Evolutionary conservation across 441 rosid genomes (phyloP).

Genomic region (Manihot esculenta): DNA sequence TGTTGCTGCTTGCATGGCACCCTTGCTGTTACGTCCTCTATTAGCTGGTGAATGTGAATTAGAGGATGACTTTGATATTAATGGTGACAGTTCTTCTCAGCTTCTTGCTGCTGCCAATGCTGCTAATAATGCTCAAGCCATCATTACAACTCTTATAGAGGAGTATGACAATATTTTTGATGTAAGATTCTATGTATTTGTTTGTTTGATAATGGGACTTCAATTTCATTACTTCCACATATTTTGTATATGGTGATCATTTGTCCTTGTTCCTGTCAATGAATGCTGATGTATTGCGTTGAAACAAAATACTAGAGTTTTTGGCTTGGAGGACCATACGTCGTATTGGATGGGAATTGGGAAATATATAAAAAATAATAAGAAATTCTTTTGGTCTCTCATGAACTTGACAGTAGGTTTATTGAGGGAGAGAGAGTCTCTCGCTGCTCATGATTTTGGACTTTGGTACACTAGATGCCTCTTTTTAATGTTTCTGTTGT

Average conservation of each 20-base stretch:
- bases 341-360: not conserved
- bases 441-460: not conserved
- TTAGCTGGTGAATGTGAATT: slow-evolving; percentile 96
- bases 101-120: slow-evolving; percentile 99
- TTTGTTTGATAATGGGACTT: slow-evolving; percentile 3
- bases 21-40: slow-evolving; percentile 89
- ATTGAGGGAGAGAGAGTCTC: not conserved
- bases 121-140: slow-evolving; percentile 96
- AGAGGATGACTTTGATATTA: slow-evolving; percentile 82
- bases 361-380: too few relatives aligned
- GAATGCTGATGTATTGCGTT: not conserved
- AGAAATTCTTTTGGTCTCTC: not conserved
- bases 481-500: not conserved
- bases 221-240: slow-evolving; percentile 8
- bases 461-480: not conserved
- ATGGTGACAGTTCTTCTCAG: slow-evolving; percentile 93
- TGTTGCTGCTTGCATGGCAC: slow-evolving; percentile 99
- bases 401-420: not conserved
- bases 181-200: slow-evolving; percentile 52
- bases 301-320: not conserved
- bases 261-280: not conserved
- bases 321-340: not conserved
- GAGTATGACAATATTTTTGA: slow-evolving; percentile 88
- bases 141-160: slow-evolving; percentile 82
- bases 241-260: slow-evolving; percentile 11